Conservation (phyloP, 2,329 filamentous ascomycete species). For the Lecanicillium sp. region DNA sequence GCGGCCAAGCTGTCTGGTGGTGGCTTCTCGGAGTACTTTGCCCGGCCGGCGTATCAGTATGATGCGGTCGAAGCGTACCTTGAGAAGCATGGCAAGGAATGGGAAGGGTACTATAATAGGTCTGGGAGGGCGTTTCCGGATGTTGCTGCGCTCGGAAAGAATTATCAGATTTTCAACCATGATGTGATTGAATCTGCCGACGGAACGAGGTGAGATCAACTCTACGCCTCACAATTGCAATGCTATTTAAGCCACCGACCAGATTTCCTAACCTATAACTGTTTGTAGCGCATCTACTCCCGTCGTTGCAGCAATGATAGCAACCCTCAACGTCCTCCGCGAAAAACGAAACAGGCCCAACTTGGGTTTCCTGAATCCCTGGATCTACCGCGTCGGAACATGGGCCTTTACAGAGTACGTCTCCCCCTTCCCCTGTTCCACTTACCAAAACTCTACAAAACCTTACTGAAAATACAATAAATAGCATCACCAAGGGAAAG, state of each 20-base stretch:
- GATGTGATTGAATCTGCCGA: slow-evolving; percentile 17
- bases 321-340: slow-evolving; percentile 55
- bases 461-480: slow-evolving; percentile 6
- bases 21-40: slow-evolving; percentile 40
- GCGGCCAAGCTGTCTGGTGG: slow-evolving; percentile 44
- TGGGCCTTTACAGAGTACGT: slow-evolving; percentile 27
- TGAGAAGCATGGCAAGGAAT: slow-evolving; percentile 35
- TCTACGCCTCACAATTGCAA: too few relatives aligned
- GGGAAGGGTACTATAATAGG: slow-evolving; percentile 36
- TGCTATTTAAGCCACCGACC: too few relatives aligned
- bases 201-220: slow-evolving; percentile 25
- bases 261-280: too few relatives aligned
- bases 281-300: slow-evolving; percentile 47
- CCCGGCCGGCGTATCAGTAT: slow-evolving; percentile 34
- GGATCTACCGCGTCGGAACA: slow-evolving; percentile 38
- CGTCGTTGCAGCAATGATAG: slow-evolving; percentile 52
- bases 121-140: slow-evolving; percentile 53
- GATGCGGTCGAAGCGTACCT: slow-evolving; percentile 37
- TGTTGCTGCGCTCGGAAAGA: slow-evolving; percentile 43
- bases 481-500: slow-evolving; percentile 26
- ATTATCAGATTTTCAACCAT: slow-evolving; percentile 24
- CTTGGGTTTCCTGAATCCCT: slow-evolving; percentile 55
- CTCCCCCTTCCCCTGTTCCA: not conserved
- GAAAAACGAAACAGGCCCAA: slow-evolving; percentile 42
- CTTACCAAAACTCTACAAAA: not conserved